These are phyloP conservation scores for Astrephomene gubernaculifera DNA, from an alignment of 139 green algal genomes.

Conservation along the genomic window DNA sequence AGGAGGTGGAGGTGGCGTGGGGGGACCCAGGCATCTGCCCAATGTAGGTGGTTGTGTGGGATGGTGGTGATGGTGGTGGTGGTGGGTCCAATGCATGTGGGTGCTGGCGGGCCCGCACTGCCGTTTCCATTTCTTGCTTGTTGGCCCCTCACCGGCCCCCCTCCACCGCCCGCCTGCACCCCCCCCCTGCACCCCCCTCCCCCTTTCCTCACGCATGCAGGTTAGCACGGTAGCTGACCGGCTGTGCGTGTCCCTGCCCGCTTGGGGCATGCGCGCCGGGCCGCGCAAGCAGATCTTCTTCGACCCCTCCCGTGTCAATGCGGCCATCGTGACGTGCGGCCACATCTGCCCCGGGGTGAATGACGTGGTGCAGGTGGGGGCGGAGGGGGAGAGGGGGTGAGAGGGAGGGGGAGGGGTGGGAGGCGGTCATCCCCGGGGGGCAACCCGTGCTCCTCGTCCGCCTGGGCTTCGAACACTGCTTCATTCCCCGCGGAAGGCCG, in stretches of 20 bases:
- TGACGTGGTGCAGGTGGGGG: constrained; percentile 85
- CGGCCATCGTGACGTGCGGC: constrained; percentile 83
- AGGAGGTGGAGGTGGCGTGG: background rate
- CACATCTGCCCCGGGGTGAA: constrained; percentile 95
- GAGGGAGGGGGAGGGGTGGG: background rate
- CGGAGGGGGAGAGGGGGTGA: background rate
- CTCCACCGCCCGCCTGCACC: no score
- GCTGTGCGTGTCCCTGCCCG: constrained; percentile 75
- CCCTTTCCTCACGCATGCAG: background rate
- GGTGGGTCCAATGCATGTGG: no score
- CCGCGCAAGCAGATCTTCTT: constrained; percentile 76
- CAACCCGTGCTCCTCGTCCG: no score
- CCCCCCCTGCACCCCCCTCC: background rate
- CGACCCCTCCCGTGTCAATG: constrained; percentile 72
- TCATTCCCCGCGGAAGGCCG: no score
- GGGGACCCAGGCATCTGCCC: background rate
- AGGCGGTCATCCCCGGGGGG: no score
- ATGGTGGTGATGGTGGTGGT: no score
- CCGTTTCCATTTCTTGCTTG: no score
- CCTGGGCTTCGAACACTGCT: no score
- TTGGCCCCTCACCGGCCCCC: no score
- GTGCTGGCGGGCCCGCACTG: no score
- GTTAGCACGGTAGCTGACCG: constrained; percentile 47
- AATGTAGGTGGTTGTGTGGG: background rate
- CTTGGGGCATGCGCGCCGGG: constrained; percentile 77